phyloP scores from a whole-genome alignment of 2,329 filamentous ascomycete genomes.

The Sclerotinia nivalis region DNA sequence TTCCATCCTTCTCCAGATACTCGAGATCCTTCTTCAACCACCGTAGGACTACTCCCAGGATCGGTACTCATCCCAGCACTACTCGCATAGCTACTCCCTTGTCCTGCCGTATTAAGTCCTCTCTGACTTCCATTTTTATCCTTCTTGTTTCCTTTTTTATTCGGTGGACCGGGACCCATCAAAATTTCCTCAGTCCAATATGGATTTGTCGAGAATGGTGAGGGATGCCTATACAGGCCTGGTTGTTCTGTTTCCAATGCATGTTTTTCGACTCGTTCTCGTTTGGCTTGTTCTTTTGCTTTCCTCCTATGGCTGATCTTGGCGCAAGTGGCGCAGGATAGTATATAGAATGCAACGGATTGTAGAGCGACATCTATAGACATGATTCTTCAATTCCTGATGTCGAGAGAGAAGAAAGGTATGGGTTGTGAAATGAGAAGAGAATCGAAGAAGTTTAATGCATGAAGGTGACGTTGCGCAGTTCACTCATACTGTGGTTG shows the following conservation, averaged over 20 bases:
- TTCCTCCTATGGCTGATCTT: conserved; percentile 69
- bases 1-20: conserved; percentile 67
- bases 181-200: conserved; percentile 87
- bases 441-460: conserved; percentile 13
- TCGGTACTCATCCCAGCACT: conserved; percentile 42
- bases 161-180: conserved; percentile 73
- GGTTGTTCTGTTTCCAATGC: conserved; percentile 69
- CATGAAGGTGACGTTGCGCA: conserved; percentile 15
- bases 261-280: conserved; percentile 65
- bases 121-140: conserved; percentile 60
- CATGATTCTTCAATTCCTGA: conserved; percentile 42
- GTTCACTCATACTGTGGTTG: conserved; percentile 19
- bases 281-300: conserved; percentile 68
- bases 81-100: conserved; percentile 53
- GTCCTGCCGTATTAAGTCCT: conserved; percentile 58
- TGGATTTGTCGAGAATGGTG: conserved; percentile 81
- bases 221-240: conserved; percentile 73
- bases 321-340: conserved; percentile 77
- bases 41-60: conserved; percentile 47
- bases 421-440: background rate
- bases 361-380: conserved; percentile 63
- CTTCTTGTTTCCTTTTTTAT: conserved; percentile 54
- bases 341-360: conserved; percentile 75
- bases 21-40: conserved; percentile 48
- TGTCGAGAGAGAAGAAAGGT: background rate